Conservation (phyloP, 352 stramenopile species). For the Elongisporangium prolatum region DNA sequence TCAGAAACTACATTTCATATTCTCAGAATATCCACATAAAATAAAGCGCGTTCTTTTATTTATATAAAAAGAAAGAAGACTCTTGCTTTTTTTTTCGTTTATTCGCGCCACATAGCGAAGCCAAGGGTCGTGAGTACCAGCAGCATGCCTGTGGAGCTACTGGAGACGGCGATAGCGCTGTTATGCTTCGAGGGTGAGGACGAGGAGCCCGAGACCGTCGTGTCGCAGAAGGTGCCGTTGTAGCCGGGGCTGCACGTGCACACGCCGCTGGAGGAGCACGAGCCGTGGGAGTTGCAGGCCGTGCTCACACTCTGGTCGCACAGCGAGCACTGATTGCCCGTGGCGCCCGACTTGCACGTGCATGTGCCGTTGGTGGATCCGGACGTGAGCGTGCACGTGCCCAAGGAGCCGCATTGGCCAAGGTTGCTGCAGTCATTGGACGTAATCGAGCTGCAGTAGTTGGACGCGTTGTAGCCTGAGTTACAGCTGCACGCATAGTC, state of each 20-base stretch:
- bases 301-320: conserved; percentile 37
- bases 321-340: conserved; percentile 55
- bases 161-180: conserved; percentile 3
- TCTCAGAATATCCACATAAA: no score
- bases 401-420: conserved; percentile 52
- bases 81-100: no score
- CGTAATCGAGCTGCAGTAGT: conserved; percentile 40
- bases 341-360: conserved; percentile 41
- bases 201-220: conserved; percentile 9
- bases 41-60: no score
- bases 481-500: conserved; percentile 81
- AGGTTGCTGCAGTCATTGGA: conserved; percentile 77
- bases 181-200: conserved; percentile 5
- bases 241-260: conserved; percentile 61
- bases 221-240: conserved; percentile 58
- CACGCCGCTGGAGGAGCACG: conserved; percentile 29
- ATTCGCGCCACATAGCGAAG: no score
- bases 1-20: no score
- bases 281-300: conserved; percentile 46
- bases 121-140: no score
- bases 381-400: conserved; percentile 34
- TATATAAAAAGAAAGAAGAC: no score
- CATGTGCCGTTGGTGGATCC: conserved; percentile 33
- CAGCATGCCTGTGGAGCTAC: no score
- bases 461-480: conserved; percentile 48